Conservation (phyloP, 345 rosid species). For the Citrus reticulata region DNA sequence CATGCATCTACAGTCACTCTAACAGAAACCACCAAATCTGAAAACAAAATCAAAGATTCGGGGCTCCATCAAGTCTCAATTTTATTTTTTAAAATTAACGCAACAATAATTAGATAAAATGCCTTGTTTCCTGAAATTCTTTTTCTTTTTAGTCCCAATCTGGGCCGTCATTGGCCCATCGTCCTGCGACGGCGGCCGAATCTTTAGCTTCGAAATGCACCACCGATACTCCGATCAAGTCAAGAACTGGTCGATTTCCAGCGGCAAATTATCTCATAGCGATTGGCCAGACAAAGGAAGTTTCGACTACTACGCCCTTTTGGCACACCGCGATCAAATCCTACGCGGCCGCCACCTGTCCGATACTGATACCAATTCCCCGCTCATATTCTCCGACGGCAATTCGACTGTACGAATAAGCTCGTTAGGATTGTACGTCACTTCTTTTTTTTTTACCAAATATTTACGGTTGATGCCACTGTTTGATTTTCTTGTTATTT, state of each 20-base stretch:
- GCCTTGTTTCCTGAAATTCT: conserved; percentile 26
- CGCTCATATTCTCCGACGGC: conserved; percentile 66
- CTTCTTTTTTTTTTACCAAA: neutral
- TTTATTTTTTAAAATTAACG: conserved; percentile 4
- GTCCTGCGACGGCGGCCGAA: conserved; percentile 38
- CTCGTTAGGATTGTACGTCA: conserved; percentile 74
- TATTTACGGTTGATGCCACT: neutral
- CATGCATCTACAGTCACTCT: conserved; percentile 12
- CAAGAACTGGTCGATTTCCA: conserved; percentile 48
- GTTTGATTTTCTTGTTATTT: neutral
- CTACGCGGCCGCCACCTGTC: conserved; percentile 53
- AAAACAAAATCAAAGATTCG: neutral
- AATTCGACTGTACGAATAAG: conserved; percentile 67
- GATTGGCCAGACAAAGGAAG: conserved; percentile 59
- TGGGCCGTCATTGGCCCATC: conserved; percentile 15
- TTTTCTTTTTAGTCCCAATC: conserved; percentile 32
- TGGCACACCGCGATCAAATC: conserved; percentile 59
- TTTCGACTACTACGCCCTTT: conserved; percentile 62
- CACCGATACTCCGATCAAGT: conserved; percentile 64
- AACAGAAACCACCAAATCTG: neutral
- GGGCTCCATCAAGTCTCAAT: neutral
- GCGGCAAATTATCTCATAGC: conserved; percentile 29
- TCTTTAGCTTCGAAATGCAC: conserved; percentile 87
- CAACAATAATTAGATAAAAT: conserved; percentile 18
- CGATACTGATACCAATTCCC: conserved; percentile 17